Evolutionary conservation across 768 basidiomycete genomes (phyloP).

Genomic region (Kwoniella mangroviensis): DNA sequence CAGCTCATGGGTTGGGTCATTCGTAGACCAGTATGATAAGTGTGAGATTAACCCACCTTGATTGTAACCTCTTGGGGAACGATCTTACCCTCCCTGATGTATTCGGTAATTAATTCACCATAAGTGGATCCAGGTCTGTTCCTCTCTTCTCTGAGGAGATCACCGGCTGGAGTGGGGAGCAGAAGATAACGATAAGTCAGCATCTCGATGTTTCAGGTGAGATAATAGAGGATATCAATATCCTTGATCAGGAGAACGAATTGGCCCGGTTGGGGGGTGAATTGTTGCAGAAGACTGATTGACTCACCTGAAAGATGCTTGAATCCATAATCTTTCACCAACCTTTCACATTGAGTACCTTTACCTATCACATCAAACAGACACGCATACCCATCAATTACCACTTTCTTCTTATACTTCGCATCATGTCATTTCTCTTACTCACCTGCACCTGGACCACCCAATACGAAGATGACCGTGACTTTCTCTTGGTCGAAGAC

Average conservation of each 20-base stretch:
- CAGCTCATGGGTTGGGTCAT: no score
- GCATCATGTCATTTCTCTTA: background rate
- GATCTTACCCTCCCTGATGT: slow-evolving; percentile 88
- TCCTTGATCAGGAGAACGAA: no score
- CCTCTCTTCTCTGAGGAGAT: slow-evolving; percentile 94
- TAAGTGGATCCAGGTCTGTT: slow-evolving; percentile 79
- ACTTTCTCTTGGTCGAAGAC: slow-evolving; percentile 75
- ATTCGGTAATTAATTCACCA: slow-evolving; percentile 80
- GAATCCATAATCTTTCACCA: slow-evolving; percentile 84
- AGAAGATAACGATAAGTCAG: no score
- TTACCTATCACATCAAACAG: slow-evolving; percentile 73
- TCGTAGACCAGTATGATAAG: no score
- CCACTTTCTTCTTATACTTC: no score
- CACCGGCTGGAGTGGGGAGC: slow-evolving; percentile 70
- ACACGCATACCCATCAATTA: slow-evolving; percentile 57
- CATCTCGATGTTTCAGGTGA: no score
- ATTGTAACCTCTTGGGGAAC: slow-evolving; percentile 97
- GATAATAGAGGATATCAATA: no score
- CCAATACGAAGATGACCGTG: slow-evolving; percentile 90
- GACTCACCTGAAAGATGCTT: slow-evolving; percentile 85
- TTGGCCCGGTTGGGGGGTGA: no score
- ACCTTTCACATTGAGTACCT: slow-evolving; percentile 86
- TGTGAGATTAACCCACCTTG: no score
- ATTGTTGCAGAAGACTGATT: background rate
- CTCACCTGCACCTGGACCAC: slow-evolving; percentile 92